Base-by-base conservation (phyloP, 192 early-diverging fungal species). In the Entomortierella lignicola region DNA sequence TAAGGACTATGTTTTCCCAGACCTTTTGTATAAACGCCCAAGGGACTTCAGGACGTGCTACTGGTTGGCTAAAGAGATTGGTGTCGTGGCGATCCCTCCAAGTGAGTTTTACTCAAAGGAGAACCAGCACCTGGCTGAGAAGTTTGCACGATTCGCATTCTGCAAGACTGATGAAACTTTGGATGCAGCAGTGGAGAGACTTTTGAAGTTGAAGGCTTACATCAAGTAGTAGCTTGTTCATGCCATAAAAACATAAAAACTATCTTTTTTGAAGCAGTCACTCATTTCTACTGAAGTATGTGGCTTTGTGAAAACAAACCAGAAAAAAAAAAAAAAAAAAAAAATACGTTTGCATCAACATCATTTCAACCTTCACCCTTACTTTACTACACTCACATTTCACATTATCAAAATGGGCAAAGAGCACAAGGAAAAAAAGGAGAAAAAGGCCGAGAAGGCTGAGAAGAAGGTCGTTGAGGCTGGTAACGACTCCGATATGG, bases 1-100 rank as follows among this genome's bases (percentile, higher is more conserved):
- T 25, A 60, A 73, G 30, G 86, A 88, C 52, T 92, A 89, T 65
- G 60, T 57, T 4, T 90, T 88, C 69, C 90, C 91, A 0, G 77
- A 81, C 1, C 75, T 85, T 7, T 81, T 91, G 18, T 67, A 86
- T 25, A 66, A 80, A 18, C 88, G 94, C 18, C 93, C 92, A 48
- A 72, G 82, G 62, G 90, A 91, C 71, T 96, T 92, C 80, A 88
- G 92, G 62, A 88, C 93, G 26, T 94, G 91, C 60, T 91, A 93
- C 73, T 95, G 90, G 87, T 69, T 98, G 60, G 93, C 94, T 26
- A 92, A 89, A 66, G 91, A 95, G 71, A 92, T 93, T 77, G 95
- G 95, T 32, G 96, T 98, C 4, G 93, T 92, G 5, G 90, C 93
- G 11, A 98, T 98, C 73, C 97, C 97, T 56, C 94, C 95, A 2